phyloP scores from a whole-genome alignment of 2,329 filamentous ascomycete genomes.

The Nothophaeocryptopus gaeumannii region DNA sequence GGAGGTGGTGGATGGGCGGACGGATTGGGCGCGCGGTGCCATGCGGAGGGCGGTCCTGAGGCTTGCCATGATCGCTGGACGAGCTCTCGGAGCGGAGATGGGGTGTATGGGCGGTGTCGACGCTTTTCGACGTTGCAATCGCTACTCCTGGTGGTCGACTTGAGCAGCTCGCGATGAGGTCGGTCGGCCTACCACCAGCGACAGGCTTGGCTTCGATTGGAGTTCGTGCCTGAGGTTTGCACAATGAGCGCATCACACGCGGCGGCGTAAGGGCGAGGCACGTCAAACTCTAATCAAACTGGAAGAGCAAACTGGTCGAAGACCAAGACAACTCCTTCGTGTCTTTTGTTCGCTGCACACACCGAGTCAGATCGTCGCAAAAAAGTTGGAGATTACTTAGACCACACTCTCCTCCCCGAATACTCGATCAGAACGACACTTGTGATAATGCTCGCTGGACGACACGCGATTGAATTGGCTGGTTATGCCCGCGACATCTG shows the following conservation, averaged over 20 bases:
- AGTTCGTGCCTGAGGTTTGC: not conserved
- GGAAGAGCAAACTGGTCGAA: no score
- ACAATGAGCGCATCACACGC: no score
- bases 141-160: not conserved
- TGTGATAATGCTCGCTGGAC: slow-evolving; percentile 17
- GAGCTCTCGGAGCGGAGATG: not conserved
- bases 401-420: no score
- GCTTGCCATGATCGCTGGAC: slow-evolving; percentile 26
- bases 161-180: slow-evolving; percentile 1
- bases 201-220: slow-evolving; percentile 3
- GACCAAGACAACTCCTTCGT: no score
- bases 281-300: no score
- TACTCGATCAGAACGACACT: not conserved
- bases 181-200: not conserved
- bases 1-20: slow-evolving; percentile 24
- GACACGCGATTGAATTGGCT: slow-evolving; percentile 14
- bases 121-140: slow-evolving; percentile 6
- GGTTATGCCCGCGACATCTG: slow-evolving; percentile 17
- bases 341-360: no score
- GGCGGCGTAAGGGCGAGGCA: no score
- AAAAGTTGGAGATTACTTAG: no score
- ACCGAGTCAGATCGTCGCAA: no score
- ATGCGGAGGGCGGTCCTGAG: slow-evolving; percentile 27
- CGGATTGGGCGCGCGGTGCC: slow-evolving; percentile 30
- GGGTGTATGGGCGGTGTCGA: slow-evolving; percentile 4